Evolutionary conservation across 2,329 filamentous ascomycete genomes (phyloP).

Genomic region (Verruconis gallopava): DNA sequence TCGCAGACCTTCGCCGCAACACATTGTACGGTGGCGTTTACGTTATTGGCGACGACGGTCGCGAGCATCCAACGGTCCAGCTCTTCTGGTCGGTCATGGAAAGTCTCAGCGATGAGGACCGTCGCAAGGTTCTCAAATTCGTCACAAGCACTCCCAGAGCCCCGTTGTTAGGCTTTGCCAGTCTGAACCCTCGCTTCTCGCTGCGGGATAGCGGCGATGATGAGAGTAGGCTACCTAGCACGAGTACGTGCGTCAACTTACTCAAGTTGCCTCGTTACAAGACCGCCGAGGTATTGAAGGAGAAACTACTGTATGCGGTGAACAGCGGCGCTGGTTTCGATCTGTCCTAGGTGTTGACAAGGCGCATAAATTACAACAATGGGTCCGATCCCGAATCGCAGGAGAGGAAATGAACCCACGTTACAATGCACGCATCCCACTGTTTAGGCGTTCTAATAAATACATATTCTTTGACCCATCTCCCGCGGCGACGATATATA

Average conservation of each 20-base stretch:
- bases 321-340: conserved; percentile 89
- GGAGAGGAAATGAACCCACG: too few relatives aligned
- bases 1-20: conserved; percentile 72
- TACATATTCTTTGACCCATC: too few relatives aligned
- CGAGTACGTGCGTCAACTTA: conserved; percentile 91
- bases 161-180: conserved; percentile 76
- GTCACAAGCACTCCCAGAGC: conserved; percentile 88
- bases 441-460: too few relatives aligned
- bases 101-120: conserved; percentile 59
- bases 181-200: conserved; percentile 74
- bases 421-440: too few relatives aligned
- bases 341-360: conserved; percentile 20
- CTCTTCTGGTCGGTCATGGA: conserved; percentile 89
- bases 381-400: too few relatives aligned
- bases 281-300: conserved; percentile 49
- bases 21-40: conserved; percentile 85
- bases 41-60: conserved; percentile 71
- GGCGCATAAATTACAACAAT: too few relatives aligned
- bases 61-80: conserved; percentile 73
- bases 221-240: conserved; percentile 70
- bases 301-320: conserved; percentile 81
- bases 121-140: conserved; percentile 82
- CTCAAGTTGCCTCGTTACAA: conserved; percentile 80
- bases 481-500: too few relatives aligned
- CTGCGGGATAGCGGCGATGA: conserved; percentile 75